A percentile compares a stretch with the other conserved stretches of the same genome.
Conservation (phyloP, 2,329 filamentous ascomycete genomes). For the Fragosphaeria purpurea region DNA sequence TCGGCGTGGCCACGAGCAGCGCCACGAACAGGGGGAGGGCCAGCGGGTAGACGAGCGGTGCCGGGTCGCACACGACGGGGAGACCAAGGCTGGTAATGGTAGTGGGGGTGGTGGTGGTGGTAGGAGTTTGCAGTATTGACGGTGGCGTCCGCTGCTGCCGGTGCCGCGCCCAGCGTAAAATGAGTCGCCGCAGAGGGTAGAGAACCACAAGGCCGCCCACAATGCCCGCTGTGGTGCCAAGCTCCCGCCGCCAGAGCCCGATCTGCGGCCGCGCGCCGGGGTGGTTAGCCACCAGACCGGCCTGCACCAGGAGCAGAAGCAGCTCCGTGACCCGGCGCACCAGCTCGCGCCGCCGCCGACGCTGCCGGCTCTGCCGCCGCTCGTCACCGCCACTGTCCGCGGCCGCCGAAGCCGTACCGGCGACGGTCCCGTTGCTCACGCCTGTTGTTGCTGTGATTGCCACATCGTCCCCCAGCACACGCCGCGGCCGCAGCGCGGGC, state of each 20-base stretch:
- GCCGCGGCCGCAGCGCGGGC: conserved; percentile 25
- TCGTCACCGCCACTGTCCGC: conserved; percentile 10
- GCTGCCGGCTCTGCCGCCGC: conserved; percentile 21
- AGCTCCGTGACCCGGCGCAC: conserved; percentile 44
- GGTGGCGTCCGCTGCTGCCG: too few relatives aligned
- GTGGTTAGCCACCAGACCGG: conserved; percentile 38
- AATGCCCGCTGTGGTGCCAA: conserved; percentile 26
- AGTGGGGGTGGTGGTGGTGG: conserved; percentile 15
- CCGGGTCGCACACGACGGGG: conserved; percentile 77
- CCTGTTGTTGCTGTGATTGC: background rate
- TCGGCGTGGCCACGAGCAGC: conserved; percentile 57
- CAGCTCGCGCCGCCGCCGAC: conserved; percentile 39
- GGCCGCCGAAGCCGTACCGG: conserved; percentile 3
- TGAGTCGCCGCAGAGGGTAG: conserved; percentile 45
- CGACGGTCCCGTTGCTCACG: background rate
- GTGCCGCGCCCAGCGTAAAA: too few relatives aligned
- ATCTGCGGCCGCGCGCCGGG: conserved; percentile 34
- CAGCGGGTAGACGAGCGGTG: conserved; percentile 79
- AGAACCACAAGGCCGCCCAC: conserved; percentile 32
- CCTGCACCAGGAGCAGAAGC: conserved; percentile 39
- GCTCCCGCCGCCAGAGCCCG: conserved; percentile 37
- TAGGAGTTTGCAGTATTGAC: too few relatives aligned
- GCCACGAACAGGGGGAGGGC: conserved; percentile 67
- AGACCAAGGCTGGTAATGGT: conserved; percentile 38
- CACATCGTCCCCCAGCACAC: background rate